Evolutionary conservation across 495 filamentous ascomycete genomes (phyloP).

Genomic region (Aspergillus biplanus): DNA sequence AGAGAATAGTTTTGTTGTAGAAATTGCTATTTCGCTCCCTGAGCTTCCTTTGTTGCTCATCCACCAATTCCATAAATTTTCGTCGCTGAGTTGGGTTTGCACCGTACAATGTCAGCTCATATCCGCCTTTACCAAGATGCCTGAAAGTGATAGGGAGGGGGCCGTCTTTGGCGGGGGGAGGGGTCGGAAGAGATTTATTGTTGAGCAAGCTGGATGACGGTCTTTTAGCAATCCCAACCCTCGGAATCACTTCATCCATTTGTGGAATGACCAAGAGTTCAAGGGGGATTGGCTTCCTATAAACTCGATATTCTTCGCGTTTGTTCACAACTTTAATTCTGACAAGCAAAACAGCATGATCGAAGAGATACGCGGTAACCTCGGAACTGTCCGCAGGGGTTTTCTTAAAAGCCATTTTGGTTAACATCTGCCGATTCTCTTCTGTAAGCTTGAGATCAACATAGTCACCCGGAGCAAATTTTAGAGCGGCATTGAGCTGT

Average conservation of each 20-base stretch:
- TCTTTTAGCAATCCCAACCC: conserved; percentile 76
- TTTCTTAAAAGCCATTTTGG: conserved; percentile 93
- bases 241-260: conserved; percentile 93
- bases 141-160: conserved; percentile 92
- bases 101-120: conserved; percentile 90
- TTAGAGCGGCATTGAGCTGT: conserved; percentile 84
- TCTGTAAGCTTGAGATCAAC: conserved; percentile 96
- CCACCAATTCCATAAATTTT: conserved; percentile 97
- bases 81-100: conserved; percentile 75
- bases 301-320: conserved; percentile 90
- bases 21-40: conserved; percentile 84
- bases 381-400: conserved; percentile 83
- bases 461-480: conserved; percentile 82
- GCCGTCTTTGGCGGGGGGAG: conserved; percentile 68
- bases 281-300: conserved; percentile 92
- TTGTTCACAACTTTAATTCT: conserved; percentile 89
- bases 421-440: conserved; percentile 87
- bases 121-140: conserved; percentile 95
- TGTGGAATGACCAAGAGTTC: conserved; percentile 92
- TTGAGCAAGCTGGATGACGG: conserved; percentile 86
- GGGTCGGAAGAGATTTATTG: conserved; percentile 62
- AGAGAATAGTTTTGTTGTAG: conserved; percentile 87
- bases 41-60: conserved; percentile 83
- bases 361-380: conserved; percentile 92
- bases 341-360: conserved; percentile 91